A percentile compares a stretch with the other conserved stretches of the same genome.
These are phyloP conservation scores for Penicillium sp. DNA, from an alignment of 2,329 filamentous ascomycete genomes.

Conservation along the genomic window DNA sequence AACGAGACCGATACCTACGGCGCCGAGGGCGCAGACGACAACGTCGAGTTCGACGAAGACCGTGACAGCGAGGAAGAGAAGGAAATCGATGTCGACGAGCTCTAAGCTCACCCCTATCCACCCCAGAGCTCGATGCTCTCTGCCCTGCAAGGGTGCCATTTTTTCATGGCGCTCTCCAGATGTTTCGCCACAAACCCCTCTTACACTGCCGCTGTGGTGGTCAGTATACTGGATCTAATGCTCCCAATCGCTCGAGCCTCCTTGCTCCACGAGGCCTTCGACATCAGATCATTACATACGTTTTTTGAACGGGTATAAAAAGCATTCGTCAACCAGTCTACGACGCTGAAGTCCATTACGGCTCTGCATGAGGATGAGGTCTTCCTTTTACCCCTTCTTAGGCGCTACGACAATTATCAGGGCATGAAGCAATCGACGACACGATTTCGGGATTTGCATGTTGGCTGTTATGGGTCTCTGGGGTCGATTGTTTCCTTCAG, in stretches of 20 bases:
- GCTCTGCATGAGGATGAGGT: constrained; percentile 16
- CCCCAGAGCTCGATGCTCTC: constrained; percentile 31
- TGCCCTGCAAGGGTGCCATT: constrained; percentile 31
- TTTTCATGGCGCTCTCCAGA: constrained; percentile 21
- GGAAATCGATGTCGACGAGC: constrained; percentile 94
- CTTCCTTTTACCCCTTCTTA: constrained; percentile 10
- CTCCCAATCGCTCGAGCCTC: constrained; percentile 13
- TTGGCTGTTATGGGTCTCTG: constrained; percentile 15
- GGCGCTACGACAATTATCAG: constrained; percentile 26
- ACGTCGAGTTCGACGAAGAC: constrained; percentile 99
- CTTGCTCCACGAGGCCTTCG: constrained; percentile 8
- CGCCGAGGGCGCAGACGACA: constrained; percentile 90
- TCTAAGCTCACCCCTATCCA: constrained; percentile 56
- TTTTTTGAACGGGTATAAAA: constrained; percentile 15
- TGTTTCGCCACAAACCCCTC: constrained; percentile 22
- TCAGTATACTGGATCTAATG: constrained; percentile 15
- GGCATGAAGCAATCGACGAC: constrained; percentile 32
- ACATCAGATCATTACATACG: constrained; percentile 8
- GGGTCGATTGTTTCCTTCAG: constrained; percentile 10
- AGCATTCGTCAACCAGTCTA: constrained; percentile 9
- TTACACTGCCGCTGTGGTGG: constrained; percentile 15
- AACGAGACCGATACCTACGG: constrained; percentile 95
- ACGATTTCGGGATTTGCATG: constrained; percentile 18
- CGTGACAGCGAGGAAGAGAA: constrained; percentile 67
- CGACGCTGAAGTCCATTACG: constrained; percentile 14